A percentile compares a stretch with the other conserved stretches of the same genome.
Conservation (phyloP, 2,329 filamentous ascomycete genomes). For the Reticulascus tulasneorum region DNA sequence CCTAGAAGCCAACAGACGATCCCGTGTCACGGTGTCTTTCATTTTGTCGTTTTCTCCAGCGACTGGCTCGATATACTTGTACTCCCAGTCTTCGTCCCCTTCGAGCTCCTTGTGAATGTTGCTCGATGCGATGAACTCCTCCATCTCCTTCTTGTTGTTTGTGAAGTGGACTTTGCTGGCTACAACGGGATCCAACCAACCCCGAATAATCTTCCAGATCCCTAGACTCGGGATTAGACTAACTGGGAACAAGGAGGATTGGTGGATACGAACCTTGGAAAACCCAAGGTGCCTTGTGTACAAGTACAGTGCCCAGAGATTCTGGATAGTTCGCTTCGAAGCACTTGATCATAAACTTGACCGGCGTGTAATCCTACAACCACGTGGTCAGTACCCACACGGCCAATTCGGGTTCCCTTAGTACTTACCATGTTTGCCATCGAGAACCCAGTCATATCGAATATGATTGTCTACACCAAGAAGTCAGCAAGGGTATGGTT, state of each 20-base stretch:
- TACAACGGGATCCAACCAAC: constrained; percentile 96
- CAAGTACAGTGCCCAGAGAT: constrained; percentile 80
- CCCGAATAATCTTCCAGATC: constrained; percentile 93
- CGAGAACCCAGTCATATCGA: constrained; percentile 93
- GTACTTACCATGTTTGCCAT: constrained; percentile 82
- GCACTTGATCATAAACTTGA: constrained; percentile 99
- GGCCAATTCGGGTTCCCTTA: not conserved
- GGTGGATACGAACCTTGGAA: constrained; percentile 68
- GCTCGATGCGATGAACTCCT: constrained; percentile 66
- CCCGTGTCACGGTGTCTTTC: constrained; percentile 59
- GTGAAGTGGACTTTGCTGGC: constrained; percentile 93
- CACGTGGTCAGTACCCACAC: constrained; percentile 14
- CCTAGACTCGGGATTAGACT: constrained; percentile 40
- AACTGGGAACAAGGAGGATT: not conserved
- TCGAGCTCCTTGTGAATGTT: constrained; percentile 81
- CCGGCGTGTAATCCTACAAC: constrained; percentile 77
- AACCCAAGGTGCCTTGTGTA: constrained; percentile 95
- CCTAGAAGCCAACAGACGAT: constrained; percentile 61
- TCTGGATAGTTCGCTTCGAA: constrained; percentile 99
- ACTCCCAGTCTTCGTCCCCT: constrained; percentile 80
- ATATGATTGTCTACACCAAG: constrained; percentile 69
- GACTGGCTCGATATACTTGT: constrained; percentile 74
- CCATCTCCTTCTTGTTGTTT: constrained; percentile 73
- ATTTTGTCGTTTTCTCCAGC: constrained; percentile 73
- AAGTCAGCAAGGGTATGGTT: not conserved